Base-by-base conservation (phyloP, 768 basidiomycete species). In the Paxillus involutus region DNA sequence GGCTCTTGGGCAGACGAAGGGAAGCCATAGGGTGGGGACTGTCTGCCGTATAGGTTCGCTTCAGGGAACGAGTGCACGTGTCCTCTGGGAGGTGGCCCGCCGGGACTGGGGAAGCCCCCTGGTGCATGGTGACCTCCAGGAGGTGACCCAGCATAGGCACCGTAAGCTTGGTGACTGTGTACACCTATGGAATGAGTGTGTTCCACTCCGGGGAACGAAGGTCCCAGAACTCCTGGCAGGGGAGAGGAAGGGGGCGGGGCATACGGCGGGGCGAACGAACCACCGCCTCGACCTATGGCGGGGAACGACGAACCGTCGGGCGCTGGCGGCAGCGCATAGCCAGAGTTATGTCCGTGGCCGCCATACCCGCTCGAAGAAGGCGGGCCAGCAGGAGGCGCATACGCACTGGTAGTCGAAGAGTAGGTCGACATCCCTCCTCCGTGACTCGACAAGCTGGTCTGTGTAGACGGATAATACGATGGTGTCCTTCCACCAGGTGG, bases 51-150 rank as follows among this genome's bases (percentile, higher is more conserved):
- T 16, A 62, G 62, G 40, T 67, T 68, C 6, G 69, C 67, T 40
- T 68, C 71, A 29, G 78, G 78, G 65, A 78, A 79, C 14, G 59
- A 62, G 40, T 70, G 73, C 11, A 60, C 62, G 44, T 70, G 74
- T 0, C 69, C 69, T 42, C 64, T 64, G 37, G 60, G 71, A 56
- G 59, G 50, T 30, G 59, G 64, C 16, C 63, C 62, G 5, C 30
- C 26, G n/a, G 24, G 43, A 46, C 36, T 16, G 14, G 59, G 52
- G 32, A 58, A 60, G 10, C 51, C 41, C 46, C 51, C 41, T 46
- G 61, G 59, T 36, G 61, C 58, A 32, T 21, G 64, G 63, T 56
- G 58, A 9, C 47, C 62, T 44, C 58, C 68, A 9, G 62, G 44
- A 46, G 59, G 60, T 24, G 59, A 51, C 36, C 59, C 60, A n/a